Evolutionary conservation across 1,284 basidiomycete genomes (phyloP), one percentile per base, ranked within the genome.

Genomic region (Gymnopus androsaceus): DNA sequence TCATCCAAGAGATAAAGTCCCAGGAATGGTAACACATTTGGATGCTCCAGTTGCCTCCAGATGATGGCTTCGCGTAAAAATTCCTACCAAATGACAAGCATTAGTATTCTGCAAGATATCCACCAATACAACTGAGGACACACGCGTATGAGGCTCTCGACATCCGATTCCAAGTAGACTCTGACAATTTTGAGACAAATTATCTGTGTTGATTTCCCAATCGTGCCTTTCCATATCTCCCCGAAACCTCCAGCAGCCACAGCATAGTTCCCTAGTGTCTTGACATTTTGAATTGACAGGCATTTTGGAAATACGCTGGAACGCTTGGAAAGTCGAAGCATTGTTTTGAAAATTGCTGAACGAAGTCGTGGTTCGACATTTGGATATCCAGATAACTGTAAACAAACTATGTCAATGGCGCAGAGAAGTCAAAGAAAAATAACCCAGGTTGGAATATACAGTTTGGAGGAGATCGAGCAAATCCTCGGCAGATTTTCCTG

Each of bases 1-100:
- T 57, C 27, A 19, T 47, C 57, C 17, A 64, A 40, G 28, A 62
- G 58, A 52, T 62, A 61, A 4, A 66, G 58, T 3, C 70, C 70
- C 42, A 66, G 67, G 52, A 72, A 70, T 4, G 70, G 69, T 17
- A 72, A 61, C 0, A 72, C 45, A 51, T 72, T 70, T 3, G 62
- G 63, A 62, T 72, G 70, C 2, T 54, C 62, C 7, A 72, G 56
- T 41, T 69, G 66, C n/a, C 66, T 59, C 69, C 70, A 71, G 5
- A 66, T 42, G 9, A 68, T 56, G 8, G 66, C 64, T 38, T 69
- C 67, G 34, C 53, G 54, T 3, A 55, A 60, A 28, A 53, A 53
- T 30, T 37, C 47, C 40, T 44, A 11, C 5, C 38, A n/a, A 40
- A 28, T 52, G 47, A 33, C 9, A 17, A 34, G 11, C 7, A 15